Percentiles rank a stretch among this genome's conserved stretches.
These are phyloP conservation scores for Termitomyces sp. DNA, from an alignment of 1,284 basidiomycete species.

Conservation along the genomic window DNA sequence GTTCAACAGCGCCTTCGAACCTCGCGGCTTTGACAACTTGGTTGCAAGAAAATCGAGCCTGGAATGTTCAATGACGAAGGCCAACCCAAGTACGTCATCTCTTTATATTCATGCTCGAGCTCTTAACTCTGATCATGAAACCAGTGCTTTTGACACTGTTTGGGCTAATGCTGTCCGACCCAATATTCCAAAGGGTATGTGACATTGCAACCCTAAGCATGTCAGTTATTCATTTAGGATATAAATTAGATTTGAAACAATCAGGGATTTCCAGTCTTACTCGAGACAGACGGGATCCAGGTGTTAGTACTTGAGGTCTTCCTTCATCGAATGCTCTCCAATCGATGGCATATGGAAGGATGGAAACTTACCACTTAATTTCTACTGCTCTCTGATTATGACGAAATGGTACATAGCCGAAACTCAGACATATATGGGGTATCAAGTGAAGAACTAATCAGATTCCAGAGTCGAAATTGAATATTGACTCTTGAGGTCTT, in stretches of 20 bases:
- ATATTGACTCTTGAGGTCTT: too few relatives aligned
- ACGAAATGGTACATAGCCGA: too few relatives aligned
- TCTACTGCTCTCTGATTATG: not conserved
- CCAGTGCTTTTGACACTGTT: constrained; percentile 36
- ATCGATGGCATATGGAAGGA: not conserved
- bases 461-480: not conserved
- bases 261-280: constrained; percentile 18
- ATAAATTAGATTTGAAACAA: constrained; percentile 16
- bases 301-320: not conserved
- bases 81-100: constrained; percentile 26
- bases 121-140: not conserved
- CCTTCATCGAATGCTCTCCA: not conserved
- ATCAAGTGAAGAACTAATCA: too few relatives aligned
- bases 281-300: not conserved
- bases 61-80: constrained; percentile 31
- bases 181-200: constrained; percentile 33
- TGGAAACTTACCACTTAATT: not conserved
- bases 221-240: not conserved
- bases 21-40: constrained; percentile 37
- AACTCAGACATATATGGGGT: not conserved
- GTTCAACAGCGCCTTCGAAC: constrained; percentile 30
- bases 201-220: not conserved
- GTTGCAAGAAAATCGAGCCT: constrained; percentile 40
- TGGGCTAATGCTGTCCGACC: constrained; percentile 39
- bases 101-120: not conserved